Evolutionary conservation across 2,329 filamentous ascomycete species (phyloP).

Genomic region (Microcera coccophila): DNA sequence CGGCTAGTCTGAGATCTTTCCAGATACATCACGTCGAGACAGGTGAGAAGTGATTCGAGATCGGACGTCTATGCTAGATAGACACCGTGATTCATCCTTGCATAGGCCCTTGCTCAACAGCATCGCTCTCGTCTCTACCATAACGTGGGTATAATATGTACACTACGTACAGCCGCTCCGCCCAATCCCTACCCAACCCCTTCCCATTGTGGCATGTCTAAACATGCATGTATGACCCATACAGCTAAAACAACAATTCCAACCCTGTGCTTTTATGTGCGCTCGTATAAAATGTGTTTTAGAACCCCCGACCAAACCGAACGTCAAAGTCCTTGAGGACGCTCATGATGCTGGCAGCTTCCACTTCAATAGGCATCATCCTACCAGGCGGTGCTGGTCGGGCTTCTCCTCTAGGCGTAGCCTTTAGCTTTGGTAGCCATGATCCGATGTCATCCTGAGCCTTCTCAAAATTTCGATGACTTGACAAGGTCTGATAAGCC

Average conservation of each 20-base stretch:
- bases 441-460: constrained; percentile 70
- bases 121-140: constrained; percentile 16
- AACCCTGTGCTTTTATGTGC: constrained; percentile 2
- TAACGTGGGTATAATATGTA: constrained; percentile 31
- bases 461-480: constrained; percentile 70
- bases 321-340: constrained; percentile 79
- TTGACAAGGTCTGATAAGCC: constrained; percentile 72
- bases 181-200: constrained; percentile 19
- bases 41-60: too few relatives aligned
- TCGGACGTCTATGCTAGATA: too few relatives aligned
- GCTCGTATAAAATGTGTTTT: constrained; percentile 17
- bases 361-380: constrained; percentile 67
- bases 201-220: constrained; percentile 19
- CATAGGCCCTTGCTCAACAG: constrained; percentile 19
- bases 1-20: neutral
- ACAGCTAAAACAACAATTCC: neutral
- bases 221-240: constrained; percentile 2
- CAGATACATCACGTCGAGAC: neutral
- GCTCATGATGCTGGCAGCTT: constrained; percentile 80
- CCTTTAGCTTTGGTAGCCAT: constrained; percentile 71
- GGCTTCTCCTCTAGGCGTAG: constrained; percentile 41
- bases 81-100: constrained; percentile 25
- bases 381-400: constrained; percentile 33
- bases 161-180: constrained; percentile 29
- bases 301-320: constrained; percentile 55